Conservation (phyloP, 148 eudicot species). For the Camellia granthamiana region DNA sequence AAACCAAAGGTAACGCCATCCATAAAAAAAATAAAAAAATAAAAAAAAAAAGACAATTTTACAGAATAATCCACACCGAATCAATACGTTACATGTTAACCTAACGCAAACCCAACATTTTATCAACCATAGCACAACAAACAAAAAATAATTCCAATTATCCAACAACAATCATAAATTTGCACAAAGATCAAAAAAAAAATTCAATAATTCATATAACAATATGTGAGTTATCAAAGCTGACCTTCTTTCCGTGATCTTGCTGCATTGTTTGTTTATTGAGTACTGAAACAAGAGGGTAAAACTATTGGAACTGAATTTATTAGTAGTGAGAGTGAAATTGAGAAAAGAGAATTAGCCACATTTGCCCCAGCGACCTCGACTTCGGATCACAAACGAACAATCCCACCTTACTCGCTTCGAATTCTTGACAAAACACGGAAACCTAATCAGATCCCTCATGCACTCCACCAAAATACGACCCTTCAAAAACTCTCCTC, state of each 20-base stretch:
- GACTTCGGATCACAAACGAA: conserved; percentile 33
- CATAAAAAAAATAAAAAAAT: background rate
- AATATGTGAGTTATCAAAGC: background rate
- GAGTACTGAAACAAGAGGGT: too few relatives aligned
- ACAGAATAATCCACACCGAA: background rate
- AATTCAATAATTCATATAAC: background rate
- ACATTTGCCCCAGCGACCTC: conserved; percentile 49
- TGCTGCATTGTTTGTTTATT: conserved; percentile 31
- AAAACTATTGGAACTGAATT: too few relatives aligned
- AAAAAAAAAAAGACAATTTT: background rate
- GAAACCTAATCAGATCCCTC: conserved; percentile 14
- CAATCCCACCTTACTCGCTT: conserved; percentile 31
- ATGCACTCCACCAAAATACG: conserved; percentile 17
- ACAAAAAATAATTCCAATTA: background rate
- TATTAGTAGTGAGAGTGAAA: too few relatives aligned
- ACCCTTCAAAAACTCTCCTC: conserved; percentile 8
- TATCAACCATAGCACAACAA: background rate
- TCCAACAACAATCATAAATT: background rate
- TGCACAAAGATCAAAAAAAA: background rate
- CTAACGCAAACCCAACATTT: background rate
- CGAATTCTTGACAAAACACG: conserved; percentile 16
- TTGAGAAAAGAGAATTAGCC: conserved; percentile 25
- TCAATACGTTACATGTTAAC: background rate
- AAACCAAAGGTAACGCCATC: conserved; percentile 10
- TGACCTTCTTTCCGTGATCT: conserved; percentile 43